Base-by-base conservation (phyloP, 108 stramenopile species). In the Cylindrotheca fusiformis region DNA sequence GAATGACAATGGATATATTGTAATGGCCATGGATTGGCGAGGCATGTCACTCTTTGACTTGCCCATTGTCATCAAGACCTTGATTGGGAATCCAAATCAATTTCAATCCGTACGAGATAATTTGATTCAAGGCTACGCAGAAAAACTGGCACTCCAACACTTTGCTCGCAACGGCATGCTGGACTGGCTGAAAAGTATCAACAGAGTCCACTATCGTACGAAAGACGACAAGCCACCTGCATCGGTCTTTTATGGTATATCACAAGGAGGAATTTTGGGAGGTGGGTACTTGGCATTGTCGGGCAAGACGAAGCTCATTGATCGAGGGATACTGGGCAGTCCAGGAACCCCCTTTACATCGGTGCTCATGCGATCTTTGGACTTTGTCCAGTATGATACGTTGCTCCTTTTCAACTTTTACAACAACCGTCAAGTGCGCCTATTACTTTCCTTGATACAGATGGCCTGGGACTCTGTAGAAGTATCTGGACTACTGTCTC, bases 331-430 rank as follows among this genome's bases (percentile, higher is more conserved):
- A 14, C 61, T 91, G 47, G 85, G 86, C 1, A 74, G 69, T 20
- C 83, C 85, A 10, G 90, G 90, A 21, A 85, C 85, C 4, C 90
- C 90, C 5, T 91, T 91, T 65, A 65, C 87, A 2, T 55, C 88
- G 4, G 64, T 91, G 12, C 45, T 91, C 71, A 64, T 79, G 12
- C 56, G 86, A 6, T 86, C 84, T 20, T 31, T 71, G 14, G 78
- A 79, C 27, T 88, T 88, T 63, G 31, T n/a, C 5, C 63, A 63
- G 3, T 91, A 88, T 63, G 81, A 87, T 36, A 32, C 28, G 0
- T 49, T 88, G 10, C 46, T 91, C 47, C 64, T 84, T 6, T 58
- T 78, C 26, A 87, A 84, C 54, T 65, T 86, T 24, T 77, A 84
- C 63, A 75, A 79, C 60, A 82, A 82, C 51, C 72, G 90, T 19